Base-by-base conservation (phyloP, 805 yeast species). In the Lachancea dasiensis region DNA sequence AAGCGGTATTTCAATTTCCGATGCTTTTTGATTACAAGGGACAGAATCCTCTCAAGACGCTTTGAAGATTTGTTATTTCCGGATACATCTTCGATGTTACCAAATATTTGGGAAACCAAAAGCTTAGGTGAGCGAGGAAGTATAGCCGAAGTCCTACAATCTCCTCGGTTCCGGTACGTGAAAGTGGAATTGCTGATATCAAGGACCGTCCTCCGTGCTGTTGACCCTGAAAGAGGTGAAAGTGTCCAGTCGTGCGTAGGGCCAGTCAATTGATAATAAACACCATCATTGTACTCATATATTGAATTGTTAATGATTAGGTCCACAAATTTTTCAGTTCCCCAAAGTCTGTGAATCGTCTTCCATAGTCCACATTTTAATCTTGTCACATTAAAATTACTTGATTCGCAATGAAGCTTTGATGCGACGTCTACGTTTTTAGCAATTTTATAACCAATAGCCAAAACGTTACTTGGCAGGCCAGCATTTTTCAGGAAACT, bases 341-440 rank as follows among this genome's bases (percentile, higher is more conserved):
- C 81, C 2, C 76, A 44, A 1, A 56, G 21, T 2, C 40, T 42
- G 40, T 61, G 72, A 0, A 77, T 37, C 3, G 53, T 30, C 3
- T 50, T 64, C 77, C 84, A 78, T 2, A 52, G 44, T 3, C 60
- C 47, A 3, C 63, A 51, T 41, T 75, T 76, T 14, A 81, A 44
- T 2, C 54, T 37, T 13, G 64, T 58, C 3, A 65, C 64, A 17
- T 58, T 57, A n/a, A 67, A 56, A 43, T 68, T 73, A 6, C 59
- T 51, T 5, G 61, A 54, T 1, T 48, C 45, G 24, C 68, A 58
- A 31, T 61, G 62, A 30, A 63, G 45, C 3, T 36, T 40, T 5
- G 61, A 51, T 5, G 55, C 47, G 0, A 62, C 51, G 6, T 60
- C 42, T 6, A 49, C 43, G 4, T 43, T 50, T 2, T 47, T 41